Base-by-base conservation (phyloP, 1,284 basidiomycete genomes). In the Cutaneotrichosporon mucoides region DNA sequence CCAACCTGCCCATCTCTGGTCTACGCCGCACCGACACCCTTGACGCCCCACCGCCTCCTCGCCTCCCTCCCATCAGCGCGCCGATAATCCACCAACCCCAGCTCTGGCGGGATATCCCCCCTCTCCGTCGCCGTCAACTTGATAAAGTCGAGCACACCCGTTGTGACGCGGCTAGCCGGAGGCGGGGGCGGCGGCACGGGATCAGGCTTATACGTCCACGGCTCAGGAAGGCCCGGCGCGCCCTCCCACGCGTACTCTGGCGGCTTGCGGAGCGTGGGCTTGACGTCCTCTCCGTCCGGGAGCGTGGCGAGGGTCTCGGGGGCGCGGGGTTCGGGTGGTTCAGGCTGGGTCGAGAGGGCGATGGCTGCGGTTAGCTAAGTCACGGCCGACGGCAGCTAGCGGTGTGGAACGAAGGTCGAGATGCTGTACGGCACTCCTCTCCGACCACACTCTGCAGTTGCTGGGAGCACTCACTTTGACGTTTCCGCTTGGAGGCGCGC, bases 31-130 rank as follows among this genome's bases (percentile, higher is more conserved):
- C 65, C 65, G 2, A 60, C 61, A 10, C 65, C 65, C 45, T 60
- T 65, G 7, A 61, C 59, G 9, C 65, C 59, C 65, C 65, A 67
- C 34, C 55, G 57, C 11, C 63, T 44, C 47, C 60, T 54, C 41
- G 44, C 53, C 56, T 60, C 57, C 24, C 60, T 38, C 34, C 53
- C 53, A 44, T 61, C 59, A 15, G 16, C 61, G 7, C 63, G 51
- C 5, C 70, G 56, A 59, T 75, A 77, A 62, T 77, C 63, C 16
- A 77, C 75, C 42, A 77, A 57, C 1, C 75, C 75, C 35, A 77
- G 59, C 51, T 77, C 75, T 4, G 75, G 71, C 12, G 73, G 72
- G 36, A 77, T 73, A 61, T 74, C 73, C 2, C 70, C 73, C 8
- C 72, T 56, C 55, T 74, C 71, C 4, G 69, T 68, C 2, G 73